Evolutionary conservation across 2,329 filamentous ascomycete genomes (phyloP), one percentile per base, ranked within the genome.

Genomic region (Ophiocordyceps australis): DNA sequence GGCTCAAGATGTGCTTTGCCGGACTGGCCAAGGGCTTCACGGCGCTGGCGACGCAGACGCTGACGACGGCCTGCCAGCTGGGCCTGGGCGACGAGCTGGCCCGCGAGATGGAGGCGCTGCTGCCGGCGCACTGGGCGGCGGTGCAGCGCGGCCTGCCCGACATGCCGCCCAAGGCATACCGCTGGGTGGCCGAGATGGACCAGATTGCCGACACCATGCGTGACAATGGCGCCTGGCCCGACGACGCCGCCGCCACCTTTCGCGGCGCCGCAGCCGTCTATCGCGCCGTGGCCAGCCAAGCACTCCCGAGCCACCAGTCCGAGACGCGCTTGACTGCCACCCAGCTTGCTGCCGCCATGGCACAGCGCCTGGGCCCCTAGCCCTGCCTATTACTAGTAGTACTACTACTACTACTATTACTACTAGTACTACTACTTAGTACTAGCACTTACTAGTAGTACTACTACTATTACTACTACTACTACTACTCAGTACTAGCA

Each of bases 121-220:
- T 55, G 25, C 68, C 74, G 0, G 42, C 39, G 3, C 47, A 55
- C 19, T 54, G 57, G 10, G 43, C 50, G 15, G 41, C 48, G 25
- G 65, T 59, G 0, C 59, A 66, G 37, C 53, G 42, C 17, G 52
- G 60, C 3, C 51, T 79, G 7, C 52, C 62, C 4, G 52, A 46
- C 10, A 77, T 82, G 63, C 60, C 74, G 14, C 67, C 70, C 7
- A 85, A 83, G 50, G 77, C 78, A 12, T 82, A 82, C 44, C 57
- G 78, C 9, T 85, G 77, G 76, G 71, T 80, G 0, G 55, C 60
- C 18, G 77, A 83, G 54, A 82, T 85, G 77, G 62, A 72, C 37
- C 70, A 83, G 55, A 81, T 85, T 40, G 66, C 64, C 4, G 52
- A 61, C 30, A 77, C 73, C 4, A 73, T 80, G 43, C 49, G 50